A percentile compares a stretch with the other conserved stretches of the same genome.
phyloP scores from a whole-genome alignment of 768 basidiomycete genomes.

The Artomyces pyxidatus region DNA sequence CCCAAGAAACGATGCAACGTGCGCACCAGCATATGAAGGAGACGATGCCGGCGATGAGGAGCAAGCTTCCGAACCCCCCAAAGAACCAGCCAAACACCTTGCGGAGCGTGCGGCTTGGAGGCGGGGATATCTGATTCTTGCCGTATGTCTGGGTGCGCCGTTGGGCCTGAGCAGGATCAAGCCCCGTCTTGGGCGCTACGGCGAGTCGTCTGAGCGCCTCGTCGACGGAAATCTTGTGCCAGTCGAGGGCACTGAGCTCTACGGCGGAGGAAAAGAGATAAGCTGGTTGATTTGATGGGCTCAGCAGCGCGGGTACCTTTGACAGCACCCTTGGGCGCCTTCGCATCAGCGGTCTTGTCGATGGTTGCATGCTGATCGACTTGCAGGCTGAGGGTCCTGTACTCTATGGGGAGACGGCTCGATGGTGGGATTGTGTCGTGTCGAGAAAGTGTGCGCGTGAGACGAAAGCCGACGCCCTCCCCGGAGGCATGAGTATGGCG shows the following conservation, averaged over 20 bases:
- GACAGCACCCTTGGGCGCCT: background rate
- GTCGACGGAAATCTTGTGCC: conserved; percentile 9
- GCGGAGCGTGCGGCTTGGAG: conserved; percentile 32
- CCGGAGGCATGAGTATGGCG: background rate
- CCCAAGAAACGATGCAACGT: background rate
- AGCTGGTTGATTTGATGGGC: background rate
- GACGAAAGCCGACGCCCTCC: background rate
- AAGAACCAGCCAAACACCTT: conserved; percentile 46
- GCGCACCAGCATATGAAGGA: conserved; percentile 45
- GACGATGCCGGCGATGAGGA: conserved; percentile 38
- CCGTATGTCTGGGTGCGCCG: conserved; percentile 37
- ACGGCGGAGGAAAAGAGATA: background rate
- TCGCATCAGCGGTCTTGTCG: background rate
- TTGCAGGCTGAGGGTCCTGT: background rate
- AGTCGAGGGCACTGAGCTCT: background rate
- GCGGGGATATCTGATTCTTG: conserved; percentile 43
- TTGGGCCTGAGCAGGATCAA: conserved; percentile 40
- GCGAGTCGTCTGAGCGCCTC: conserved; percentile 22
- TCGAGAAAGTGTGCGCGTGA: background rate
- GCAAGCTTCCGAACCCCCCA: conserved; percentile 41
- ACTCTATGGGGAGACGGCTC: background rate
- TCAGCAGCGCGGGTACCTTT: background rate
- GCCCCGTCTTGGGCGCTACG: conserved; percentile 36
- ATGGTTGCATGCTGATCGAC: background rate
- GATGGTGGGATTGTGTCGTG: background rate